Evolutionary conservation across 2,329 filamentous ascomycete species (phyloP), one percentile per base, ranked within the genome.

Genomic region (Penicillium griseofulvum): DNA sequence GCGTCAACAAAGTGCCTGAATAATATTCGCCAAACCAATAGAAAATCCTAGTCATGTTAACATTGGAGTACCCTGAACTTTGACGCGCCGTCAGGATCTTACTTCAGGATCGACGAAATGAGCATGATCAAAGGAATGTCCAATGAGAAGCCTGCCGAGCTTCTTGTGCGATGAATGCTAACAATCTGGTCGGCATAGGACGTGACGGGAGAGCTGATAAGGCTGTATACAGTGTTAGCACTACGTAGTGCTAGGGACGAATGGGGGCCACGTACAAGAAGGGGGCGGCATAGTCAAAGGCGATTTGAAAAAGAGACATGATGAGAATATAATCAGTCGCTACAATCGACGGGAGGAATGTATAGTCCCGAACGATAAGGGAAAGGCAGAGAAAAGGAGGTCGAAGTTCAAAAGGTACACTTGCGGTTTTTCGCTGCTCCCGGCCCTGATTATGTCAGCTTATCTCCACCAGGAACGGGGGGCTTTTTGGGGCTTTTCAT

Each of bases 61-160:
- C 46, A 43, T 34, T 12, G 34, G 54, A 52, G 37, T 26, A 31
- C 37, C 17, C 42, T 14, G 22, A 39, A 36, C 34, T 38, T 54
- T 49, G 26, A 57, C 24, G 38, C 53, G 36, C 38, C 46, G 26
- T 17, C 38, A 49, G 19, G 17, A 24, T 54, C 59, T 63, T 68
- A 84, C 81, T 87, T 87, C 17, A 86, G 68, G 55, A 87, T 84
- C 36, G 83, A 86, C 33, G 84, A 81, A 54, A 85, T 76, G 17
- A 87, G 81, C 84, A 87, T 87, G 61, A 87, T 87, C 64, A 87
- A 71, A 16, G 84, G 84, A 36, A 87, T 86, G 65, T 87, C 85
- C 62, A 87, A 75, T 16, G 84, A 87, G 72, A 87, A 87, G 31
- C 85, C 85, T 33, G 81, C 81, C 4, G 83, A 86, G 54, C 77